Evolutionary conservation across 1,139 yeast genomes (phyloP).

Genomic region (Yamadazyma jaroonii): DNA sequence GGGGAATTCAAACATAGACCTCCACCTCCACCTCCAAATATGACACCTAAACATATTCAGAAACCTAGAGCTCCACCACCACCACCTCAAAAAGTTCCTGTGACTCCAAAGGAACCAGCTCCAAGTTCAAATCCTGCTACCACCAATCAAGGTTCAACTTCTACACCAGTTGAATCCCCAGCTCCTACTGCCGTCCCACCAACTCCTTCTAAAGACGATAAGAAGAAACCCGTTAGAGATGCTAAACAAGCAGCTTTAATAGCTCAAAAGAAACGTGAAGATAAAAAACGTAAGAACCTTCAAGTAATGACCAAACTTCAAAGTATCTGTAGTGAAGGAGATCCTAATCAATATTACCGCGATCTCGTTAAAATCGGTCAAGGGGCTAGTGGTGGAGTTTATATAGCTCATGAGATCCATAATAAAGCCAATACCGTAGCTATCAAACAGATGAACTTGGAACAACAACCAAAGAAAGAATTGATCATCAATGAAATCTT

Average conservation of each 20-base stretch:
- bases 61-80: slow-evolving; percentile 20
- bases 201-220: slow-evolving; percentile 15
- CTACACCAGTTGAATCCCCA: neutral
- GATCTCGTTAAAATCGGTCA: slow-evolving; percentile 86
- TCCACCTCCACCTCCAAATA: slow-evolving; percentile 33
- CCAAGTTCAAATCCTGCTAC: neutral
- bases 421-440: slow-evolving; percentile 72
- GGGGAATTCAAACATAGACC: slow-evolving; percentile 33
- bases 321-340: slow-evolving; percentile 80
- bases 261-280: slow-evolving; percentile 72
- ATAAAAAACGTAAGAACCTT: slow-evolving; percentile 63
- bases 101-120: neutral
- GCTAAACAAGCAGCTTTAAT: slow-evolving; percentile 55
- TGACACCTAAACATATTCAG: slow-evolving; percentile 15
- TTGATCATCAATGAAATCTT: slow-evolving; percentile 88
- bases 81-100: slow-evolving; percentile 8
- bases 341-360: slow-evolving; percentile 73
- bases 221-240: slow-evolving; percentile 42
- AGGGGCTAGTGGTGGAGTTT: slow-evolving; percentile 98
- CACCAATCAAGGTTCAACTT: neutral
- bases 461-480: slow-evolving; percentile 93
- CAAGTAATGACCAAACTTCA: slow-evolving; percentile 69
- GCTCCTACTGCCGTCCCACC: slow-evolving; percentile 8
- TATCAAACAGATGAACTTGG: slow-evolving; percentile 91
- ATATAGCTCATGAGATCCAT: slow-evolving; percentile 70